These are phyloP conservation scores for Gossypium trilobum DNA, from an alignment of 441 rosid species.

Conservation along the genomic window DNA sequence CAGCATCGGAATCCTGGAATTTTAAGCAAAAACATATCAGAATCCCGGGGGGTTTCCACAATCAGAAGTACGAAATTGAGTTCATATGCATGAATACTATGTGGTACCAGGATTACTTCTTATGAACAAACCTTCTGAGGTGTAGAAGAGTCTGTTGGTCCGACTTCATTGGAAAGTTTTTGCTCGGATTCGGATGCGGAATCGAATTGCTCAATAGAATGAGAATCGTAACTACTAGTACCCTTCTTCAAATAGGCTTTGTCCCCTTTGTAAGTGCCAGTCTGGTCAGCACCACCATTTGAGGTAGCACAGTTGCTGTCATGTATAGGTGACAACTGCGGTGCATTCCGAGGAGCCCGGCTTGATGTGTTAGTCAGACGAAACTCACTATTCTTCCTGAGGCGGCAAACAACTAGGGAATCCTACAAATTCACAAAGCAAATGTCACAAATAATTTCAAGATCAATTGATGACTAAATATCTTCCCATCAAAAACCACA, in stretches of 20 bases:
- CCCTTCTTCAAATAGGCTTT: conserved; percentile 24
- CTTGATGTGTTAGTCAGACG: conserved; percentile 20
- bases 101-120: neutral
- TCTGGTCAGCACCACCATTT: conserved; percentile 25
- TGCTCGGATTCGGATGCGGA: conserved; percentile 45
- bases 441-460: neutral
- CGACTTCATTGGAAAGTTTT: conserved; percentile 24
- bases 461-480: neutral
- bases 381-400: conserved; percentile 48
- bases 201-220: conserved; percentile 39
- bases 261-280: conserved; percentile 28
- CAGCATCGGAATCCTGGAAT: conserved; percentile 35
- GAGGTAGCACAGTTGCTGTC: conserved; percentile 11
- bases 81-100: neutral
- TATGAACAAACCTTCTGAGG: conserved; percentile 30
- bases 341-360: conserved; percentile 18
- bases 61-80: neutral
- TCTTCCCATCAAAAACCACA: neutral
- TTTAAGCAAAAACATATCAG: conserved; percentile 9
- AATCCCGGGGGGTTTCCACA: neutral
- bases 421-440: conserved; percentile 32
- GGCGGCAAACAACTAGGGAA: conserved; percentile 65
- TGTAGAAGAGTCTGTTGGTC: conserved; percentile 35
- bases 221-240: conserved; percentile 39
- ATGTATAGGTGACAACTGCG: conserved; percentile 6